A percentile compares a stretch with the other conserved stretches of the same genome.
Conservation (phyloP, 805 yeast genomes). For the Yamadazyma laniorum region DNA sequence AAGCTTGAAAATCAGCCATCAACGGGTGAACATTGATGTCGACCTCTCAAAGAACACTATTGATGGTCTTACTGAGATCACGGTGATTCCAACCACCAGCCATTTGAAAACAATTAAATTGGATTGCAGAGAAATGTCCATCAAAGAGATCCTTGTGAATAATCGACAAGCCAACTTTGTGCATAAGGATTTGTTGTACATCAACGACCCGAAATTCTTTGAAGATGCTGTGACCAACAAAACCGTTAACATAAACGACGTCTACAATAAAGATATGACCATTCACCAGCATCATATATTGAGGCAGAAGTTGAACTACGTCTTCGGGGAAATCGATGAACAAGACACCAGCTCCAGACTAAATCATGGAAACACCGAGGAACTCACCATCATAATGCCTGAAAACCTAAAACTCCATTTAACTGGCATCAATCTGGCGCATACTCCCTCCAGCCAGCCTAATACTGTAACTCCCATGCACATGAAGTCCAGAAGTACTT, state of each 20-base stretch:
- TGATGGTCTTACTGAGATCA: conserved; percentile 77
- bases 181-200: conserved; percentile 53
- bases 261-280: conserved; percentile 38
- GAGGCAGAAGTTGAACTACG: conserved; percentile 49
- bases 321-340: conserved; percentile 48
- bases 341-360: conserved; percentile 20
- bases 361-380: conserved; percentile 52
- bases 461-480: conserved; percentile 35
- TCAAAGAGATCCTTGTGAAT: conserved; percentile 63
- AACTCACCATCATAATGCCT: conserved; percentile 62
- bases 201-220: conserved; percentile 30
- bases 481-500: conserved; percentile 34
- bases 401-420: conserved; percentile 60
- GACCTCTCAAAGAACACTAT: conserved; percentile 63
- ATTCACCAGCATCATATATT: conserved; percentile 60
- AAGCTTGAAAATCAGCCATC: conserved; percentile 76
- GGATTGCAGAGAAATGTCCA: conserved; percentile 76
- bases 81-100: conserved; percentile 68
- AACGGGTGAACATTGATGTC: conserved; percentile 75
- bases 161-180: conserved; percentile 50
- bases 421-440: conserved; percentile 20
- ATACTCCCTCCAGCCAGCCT: conserved; percentile 30
- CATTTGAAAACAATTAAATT: conserved; percentile 57
- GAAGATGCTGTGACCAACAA: conserved; percentile 25
- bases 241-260: conserved; percentile 39